Conservation (phyloP, 176 grass and related monocot species). For the Areca catechu region DNA sequence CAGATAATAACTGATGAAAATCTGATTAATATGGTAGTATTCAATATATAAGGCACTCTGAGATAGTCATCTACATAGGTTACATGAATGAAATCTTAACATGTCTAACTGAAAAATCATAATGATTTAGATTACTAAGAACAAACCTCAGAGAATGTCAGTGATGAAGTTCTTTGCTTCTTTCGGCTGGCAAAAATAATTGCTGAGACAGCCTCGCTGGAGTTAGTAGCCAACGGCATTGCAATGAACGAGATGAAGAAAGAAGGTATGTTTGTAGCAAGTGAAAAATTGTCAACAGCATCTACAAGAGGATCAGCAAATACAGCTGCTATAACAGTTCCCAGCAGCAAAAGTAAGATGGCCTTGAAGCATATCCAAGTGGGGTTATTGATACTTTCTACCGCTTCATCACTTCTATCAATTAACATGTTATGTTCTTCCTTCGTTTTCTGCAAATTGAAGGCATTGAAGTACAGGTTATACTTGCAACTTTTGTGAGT, state of each 20-base stretch:
- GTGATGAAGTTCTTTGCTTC: constrained; percentile 67
- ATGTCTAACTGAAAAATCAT: no score
- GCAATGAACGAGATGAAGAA: constrained; percentile 95
- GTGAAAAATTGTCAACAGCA: constrained; percentile 83
- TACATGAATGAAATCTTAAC: no score
- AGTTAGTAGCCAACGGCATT: constrained; percentile 89
- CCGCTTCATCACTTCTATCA: constrained; percentile 54
- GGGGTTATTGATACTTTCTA: constrained; percentile 55
- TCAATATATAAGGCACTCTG: no score
- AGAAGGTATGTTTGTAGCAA: constrained; percentile 66
- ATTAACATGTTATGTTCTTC: constrained; percentile 43
- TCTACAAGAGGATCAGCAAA: constrained; percentile 95
- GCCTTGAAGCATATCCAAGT: constrained; percentile 55
- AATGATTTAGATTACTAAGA: not conserved
- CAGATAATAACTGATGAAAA: no score
- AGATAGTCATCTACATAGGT: no score
- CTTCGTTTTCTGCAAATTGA: constrained; percentile 53
- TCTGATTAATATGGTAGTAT: no score
- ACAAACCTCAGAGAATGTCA: constrained; percentile 88
- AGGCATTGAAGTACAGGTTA: not conserved
- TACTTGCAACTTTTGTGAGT: no score
- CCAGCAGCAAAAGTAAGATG: constrained; percentile 47
- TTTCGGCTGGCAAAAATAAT: constrained; percentile 85
- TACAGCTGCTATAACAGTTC: constrained; percentile 53
- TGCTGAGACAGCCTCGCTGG: constrained; percentile 93